phyloP scores from a whole-genome alignment of 2,329 filamentous ascomycete species.

The Aspergillus amoenus region DNA sequence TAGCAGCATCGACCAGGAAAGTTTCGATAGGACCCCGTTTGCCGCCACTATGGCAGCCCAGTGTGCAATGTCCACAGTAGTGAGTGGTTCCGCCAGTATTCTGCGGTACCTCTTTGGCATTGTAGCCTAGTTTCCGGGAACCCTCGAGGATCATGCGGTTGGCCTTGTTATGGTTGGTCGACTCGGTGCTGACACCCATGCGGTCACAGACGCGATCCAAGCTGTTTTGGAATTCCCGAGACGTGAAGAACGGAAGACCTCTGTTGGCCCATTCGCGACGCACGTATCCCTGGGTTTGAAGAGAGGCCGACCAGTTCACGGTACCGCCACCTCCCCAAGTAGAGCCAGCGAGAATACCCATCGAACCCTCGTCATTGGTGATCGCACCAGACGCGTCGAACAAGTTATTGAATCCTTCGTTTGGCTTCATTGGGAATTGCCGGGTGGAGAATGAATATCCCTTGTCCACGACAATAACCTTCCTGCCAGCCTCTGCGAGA shows the following conservation, averaged over 20 bases:
- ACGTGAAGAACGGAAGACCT: slow-evolving; percentile 72
- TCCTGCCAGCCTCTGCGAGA: slow-evolving; percentile 71
- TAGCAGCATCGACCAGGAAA: slow-evolving; percentile 77
- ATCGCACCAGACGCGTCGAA: slow-evolving; percentile 67
- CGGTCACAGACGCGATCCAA: slow-evolving; percentile 75
- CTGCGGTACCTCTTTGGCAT: slow-evolving; percentile 68
- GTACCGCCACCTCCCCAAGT: slow-evolving; percentile 85
- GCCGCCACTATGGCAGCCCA: slow-evolving; percentile 62
- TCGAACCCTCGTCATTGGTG: slow-evolving; percentile 56
- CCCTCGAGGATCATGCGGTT: slow-evolving; percentile 76
- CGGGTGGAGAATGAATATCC: slow-evolving; percentile 71
- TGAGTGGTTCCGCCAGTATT: slow-evolving; percentile 75
- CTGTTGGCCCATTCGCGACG: slow-evolving; percentile 74
- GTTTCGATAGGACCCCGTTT: slow-evolving; percentile 78
- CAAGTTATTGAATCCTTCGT: slow-evolving; percentile 60
- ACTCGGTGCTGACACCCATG: slow-evolving; percentile 70
- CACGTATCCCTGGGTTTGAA: slow-evolving; percentile 72
- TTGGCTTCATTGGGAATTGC: slow-evolving; percentile 72
- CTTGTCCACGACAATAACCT: slow-evolving; percentile 80
- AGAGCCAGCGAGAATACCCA: slow-evolving; percentile 65
- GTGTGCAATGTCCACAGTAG: slow-evolving; percentile 66
- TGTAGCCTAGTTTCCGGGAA: slow-evolving; percentile 69
- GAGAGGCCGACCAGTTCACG: slow-evolving; percentile 74
- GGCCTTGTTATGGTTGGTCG: slow-evolving; percentile 69
- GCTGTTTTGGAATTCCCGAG: slow-evolving; percentile 71